Percentiles rank a stretch among this genome's conserved stretches.
Conservation (phyloP, 2,329 filamentous ascomycete genomes). For the Aspergillus carbonarius region DNA sequence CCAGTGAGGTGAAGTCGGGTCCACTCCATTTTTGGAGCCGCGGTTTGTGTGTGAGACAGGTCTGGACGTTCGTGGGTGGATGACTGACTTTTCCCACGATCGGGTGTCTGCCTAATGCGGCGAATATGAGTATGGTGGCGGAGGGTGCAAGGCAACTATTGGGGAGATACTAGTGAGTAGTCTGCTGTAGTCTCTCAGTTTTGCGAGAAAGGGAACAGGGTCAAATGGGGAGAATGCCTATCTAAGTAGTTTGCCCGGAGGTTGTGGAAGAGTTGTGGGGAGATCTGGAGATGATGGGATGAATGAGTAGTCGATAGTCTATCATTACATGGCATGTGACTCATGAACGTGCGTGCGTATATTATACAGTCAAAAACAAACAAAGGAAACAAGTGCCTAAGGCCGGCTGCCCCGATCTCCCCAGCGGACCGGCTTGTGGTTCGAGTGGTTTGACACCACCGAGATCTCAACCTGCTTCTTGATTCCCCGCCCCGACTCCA, state of each 20-base stretch:
- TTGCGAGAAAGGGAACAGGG: not conserved
- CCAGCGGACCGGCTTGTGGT: too few species aligned
- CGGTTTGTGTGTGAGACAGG: not conserved
- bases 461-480: constrained; percentile 32
- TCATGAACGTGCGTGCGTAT: too few species aligned
- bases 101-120: not conserved
- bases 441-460: constrained; percentile 14
- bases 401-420: not conserved
- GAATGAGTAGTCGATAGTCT: not conserved
- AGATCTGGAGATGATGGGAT: not conserved
- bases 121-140: not conserved
- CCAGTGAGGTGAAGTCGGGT: not conserved
- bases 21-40: not conserved
- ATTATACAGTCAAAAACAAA: not conserved
- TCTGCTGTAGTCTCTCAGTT: not conserved
- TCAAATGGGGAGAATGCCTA: not conserved
- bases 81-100: not conserved
- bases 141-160: not conserved
- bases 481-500: constrained; percentile 20
- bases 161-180: not conserved
- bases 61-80: not conserved
- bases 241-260: not conserved
- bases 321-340: too few species aligned
- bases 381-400: not conserved
- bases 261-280: not conserved